Evolutionary conservation across 169 alveolate species (phyloP).

Genomic region (Plasmodium coatneyi): DNA sequence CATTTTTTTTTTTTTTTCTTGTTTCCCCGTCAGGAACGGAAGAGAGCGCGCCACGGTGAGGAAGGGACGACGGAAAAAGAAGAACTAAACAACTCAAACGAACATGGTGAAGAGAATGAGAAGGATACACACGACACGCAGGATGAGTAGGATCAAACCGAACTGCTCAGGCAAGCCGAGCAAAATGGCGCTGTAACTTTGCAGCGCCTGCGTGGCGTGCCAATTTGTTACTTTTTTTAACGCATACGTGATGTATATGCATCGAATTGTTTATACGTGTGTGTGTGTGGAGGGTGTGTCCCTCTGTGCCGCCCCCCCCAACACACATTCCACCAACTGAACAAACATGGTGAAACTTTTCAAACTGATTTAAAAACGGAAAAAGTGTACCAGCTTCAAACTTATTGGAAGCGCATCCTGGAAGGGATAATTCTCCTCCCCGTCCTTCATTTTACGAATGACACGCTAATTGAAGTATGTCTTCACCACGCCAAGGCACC

Average conservation of each 20-base stretch:
- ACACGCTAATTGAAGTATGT: neutral
- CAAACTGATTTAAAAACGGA: neutral
- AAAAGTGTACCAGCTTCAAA: neutral
- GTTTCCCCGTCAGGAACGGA: conserved; percentile 5
- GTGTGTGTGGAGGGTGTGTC: neutral
- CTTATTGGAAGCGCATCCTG: neutral
- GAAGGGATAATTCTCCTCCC: neutral
- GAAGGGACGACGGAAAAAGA: neutral
- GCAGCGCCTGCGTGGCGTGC: neutral
- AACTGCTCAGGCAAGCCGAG: neutral
- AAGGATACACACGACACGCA: neutral
- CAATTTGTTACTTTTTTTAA: neutral
- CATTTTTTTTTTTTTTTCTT: neutral
- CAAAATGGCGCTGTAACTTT: neutral
- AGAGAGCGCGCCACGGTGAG: neutral
- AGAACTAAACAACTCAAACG: neutral
- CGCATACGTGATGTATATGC: neutral
- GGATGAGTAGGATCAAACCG: neutral
- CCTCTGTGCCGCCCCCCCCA: neutral
- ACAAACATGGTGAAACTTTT: neutral
- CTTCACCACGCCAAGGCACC: conserved; percentile 38
- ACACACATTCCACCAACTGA: neutral
- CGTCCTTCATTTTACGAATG: neutral
- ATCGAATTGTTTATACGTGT: neutral
- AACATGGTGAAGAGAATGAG: neutral